Conservation (phyloP, 1,139 yeast species). For the Diutina ranongensis region DNA sequence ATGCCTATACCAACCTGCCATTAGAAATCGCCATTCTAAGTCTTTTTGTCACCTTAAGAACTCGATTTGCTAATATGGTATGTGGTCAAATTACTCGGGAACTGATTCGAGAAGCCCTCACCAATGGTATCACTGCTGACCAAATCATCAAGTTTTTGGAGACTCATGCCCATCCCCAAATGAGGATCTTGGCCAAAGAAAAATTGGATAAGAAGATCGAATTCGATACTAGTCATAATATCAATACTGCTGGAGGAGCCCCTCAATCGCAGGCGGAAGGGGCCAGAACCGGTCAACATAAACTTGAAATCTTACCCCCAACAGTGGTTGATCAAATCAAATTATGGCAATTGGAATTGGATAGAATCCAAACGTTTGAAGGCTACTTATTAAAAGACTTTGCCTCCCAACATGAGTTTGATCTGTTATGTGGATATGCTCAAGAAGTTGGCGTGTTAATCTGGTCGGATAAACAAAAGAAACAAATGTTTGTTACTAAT, state of each 20-base stretch:
- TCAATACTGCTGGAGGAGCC: conserved; percentile 37
- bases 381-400: conserved; percentile 89
- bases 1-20: conserved; percentile 93
- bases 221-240: conserved; percentile 46
- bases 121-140: conserved; percentile 88
- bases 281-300: conserved; percentile 24
- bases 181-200: conserved; percentile 64
- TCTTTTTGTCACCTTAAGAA: conserved; percentile 70
- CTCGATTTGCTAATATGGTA: conserved; percentile 86
- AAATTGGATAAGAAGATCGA: conserved; percentile 54
- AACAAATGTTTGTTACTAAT: conserved; percentile 67
- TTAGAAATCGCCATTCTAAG: conserved; percentile 88
- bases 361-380: conserved; percentile 76
- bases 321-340: conserved; percentile 93
- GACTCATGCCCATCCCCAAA: conserved; percentile 91
- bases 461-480: conserved; percentile 69
- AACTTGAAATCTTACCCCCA: conserved; percentile 71
- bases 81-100: conserved; percentile 91
- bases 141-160: conserved; percentile 85
- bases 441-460: conserved; percentile 80
- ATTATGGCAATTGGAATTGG: conserved; percentile 93
- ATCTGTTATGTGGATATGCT: conserved; percentile 64
- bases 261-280: conserved; percentile 22
- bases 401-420: conserved; percentile 65
- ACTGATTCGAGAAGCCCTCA: conserved; percentile 71